Conservation (phyloP, 306 rosid genomes). For the Citrullus mucosospermus region DNA sequence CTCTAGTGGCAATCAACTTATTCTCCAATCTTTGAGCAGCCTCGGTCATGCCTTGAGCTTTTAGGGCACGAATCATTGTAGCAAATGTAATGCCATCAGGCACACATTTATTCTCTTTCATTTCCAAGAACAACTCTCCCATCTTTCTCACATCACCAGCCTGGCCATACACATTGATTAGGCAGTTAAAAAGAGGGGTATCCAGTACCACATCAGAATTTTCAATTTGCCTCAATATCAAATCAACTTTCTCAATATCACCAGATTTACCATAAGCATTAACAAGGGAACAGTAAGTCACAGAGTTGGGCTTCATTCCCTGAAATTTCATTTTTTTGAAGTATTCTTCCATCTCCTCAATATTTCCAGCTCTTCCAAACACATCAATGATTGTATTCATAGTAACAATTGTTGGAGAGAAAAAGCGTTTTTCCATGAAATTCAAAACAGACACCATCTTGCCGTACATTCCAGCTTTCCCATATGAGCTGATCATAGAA, state of each 20-base stretch:
- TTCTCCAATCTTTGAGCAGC: constrained; percentile 48
- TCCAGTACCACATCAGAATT: constrained; percentile 71
- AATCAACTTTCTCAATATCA: constrained; percentile 43
- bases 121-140: constrained; percentile 45
- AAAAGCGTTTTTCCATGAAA: constrained; percentile 67
- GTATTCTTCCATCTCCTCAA: constrained; percentile 46
- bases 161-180: constrained; percentile 58
- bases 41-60: constrained; percentile 53
- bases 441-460: constrained; percentile 56
- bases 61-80: constrained; percentile 59
- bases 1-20: constrained; percentile 29
- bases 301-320: constrained; percentile 77
- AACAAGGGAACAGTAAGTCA: constrained; percentile 73
- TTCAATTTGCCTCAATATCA: constrained; percentile 59
- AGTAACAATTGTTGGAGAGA: constrained; percentile 59
- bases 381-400: constrained; percentile 69
- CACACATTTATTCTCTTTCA: constrained; percentile 55
- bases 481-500: constrained; percentile 68
- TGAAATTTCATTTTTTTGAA: constrained; percentile 62
- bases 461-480: constrained; percentile 53
- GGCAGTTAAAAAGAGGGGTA: constrained; percentile 72
- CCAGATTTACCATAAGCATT: constrained; percentile 64
- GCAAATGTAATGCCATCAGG: constrained; percentile 59
- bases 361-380: constrained; percentile 67
- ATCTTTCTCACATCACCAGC: constrained; percentile 54